These are phyloP conservation scores for Phytophthora ohioensis DNA, from an alignment of 352 stramenopile species.

Conservation along the genomic window DNA sequence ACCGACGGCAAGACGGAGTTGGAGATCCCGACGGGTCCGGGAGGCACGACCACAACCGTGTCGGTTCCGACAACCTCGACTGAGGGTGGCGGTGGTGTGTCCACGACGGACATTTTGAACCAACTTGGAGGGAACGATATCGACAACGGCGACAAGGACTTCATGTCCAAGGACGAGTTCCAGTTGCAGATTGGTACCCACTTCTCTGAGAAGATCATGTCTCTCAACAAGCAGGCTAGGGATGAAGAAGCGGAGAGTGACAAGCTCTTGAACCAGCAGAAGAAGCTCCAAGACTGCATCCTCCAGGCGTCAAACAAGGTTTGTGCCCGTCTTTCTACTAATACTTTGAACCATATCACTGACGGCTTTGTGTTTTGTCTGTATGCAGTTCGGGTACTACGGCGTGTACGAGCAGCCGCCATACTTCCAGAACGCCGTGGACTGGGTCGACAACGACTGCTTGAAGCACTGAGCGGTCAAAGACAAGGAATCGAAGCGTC, in stretches of 20 bases:
- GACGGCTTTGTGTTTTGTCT: slow-evolving; percentile 13
- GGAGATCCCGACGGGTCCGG: slow-evolving; percentile 16
- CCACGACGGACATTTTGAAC: slow-evolving; percentile 19
- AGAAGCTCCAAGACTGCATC: slow-evolving; percentile 56
- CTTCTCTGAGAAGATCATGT: slow-evolving; percentile 40
- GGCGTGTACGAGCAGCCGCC: slow-evolving; percentile 59
- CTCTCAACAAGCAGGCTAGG: slow-evolving; percentile 25
- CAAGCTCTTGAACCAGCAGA: slow-evolving; percentile 27
- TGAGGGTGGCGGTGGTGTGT: not conserved
- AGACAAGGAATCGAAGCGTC: not conserved
- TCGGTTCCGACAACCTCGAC: slow-evolving; percentile 1
- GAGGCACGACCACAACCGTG: slow-evolving; percentile 22
- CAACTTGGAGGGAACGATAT: slow-evolving; percentile 11
- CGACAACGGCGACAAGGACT: slow-evolving; percentile 29
- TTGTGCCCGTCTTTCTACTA: not conserved
- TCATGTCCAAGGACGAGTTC: slow-evolving; percentile 62
- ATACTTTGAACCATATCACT: slow-evolving; percentile 6
- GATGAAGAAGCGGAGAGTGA: slow-evolving; percentile 38
- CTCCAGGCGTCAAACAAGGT: slow-evolving; percentile 57
- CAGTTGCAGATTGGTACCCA: slow-evolving; percentile 41
- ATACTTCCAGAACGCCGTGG: slow-evolving; percentile 53
- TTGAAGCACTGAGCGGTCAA: slow-evolving; percentile 31
- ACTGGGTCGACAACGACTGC: slow-evolving; percentile 60
- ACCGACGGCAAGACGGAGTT: slow-evolving; percentile 7
- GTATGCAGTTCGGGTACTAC: slow-evolving; percentile 58